A percentile compares a stretch with the other conserved stretches of the same genome.
phyloP scores from a whole-genome alignment of 2,329 filamentous ascomycete species.

The Cladophialophora exuberans region DNA sequence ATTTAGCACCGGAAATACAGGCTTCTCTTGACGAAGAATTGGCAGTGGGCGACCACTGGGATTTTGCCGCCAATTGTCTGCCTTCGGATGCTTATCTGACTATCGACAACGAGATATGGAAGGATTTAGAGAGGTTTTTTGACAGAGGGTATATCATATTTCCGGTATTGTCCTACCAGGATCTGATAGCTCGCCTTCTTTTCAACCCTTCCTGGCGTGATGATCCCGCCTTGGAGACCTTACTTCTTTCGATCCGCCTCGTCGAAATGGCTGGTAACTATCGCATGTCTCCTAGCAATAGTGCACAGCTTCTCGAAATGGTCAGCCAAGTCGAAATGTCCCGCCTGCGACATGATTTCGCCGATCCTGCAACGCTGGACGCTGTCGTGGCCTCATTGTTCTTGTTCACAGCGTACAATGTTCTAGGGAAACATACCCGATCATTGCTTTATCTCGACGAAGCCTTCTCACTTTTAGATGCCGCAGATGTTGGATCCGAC shows the following conservation, averaged over 20 bases:
- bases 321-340: slow-evolving; percentile 12
- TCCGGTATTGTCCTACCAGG: slow-evolving; percentile 11
- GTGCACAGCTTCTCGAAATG: background rate
- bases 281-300: slow-evolving; percentile 8
- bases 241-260: slow-evolving; percentile 5
- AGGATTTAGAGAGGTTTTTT: slow-evolving; percentile 12
- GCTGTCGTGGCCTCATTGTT: slow-evolving; percentile 12
- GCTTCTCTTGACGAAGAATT: background rate
- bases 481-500: background rate
- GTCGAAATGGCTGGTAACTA: slow-evolving; percentile 8
- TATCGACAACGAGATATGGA: slow-evolving; percentile 12
- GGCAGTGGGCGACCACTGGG: background rate
- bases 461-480: slow-evolving; percentile 12
- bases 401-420: slow-evolving; percentile 17
- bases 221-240: slow-evolving; percentile 5
- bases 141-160: slow-evolving; percentile 16
- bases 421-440: slow-evolving; percentile 17
- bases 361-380: slow-evolving; percentile 15
- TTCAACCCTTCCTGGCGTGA: slow-evolving; percentile 1
- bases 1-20: too few relatives aligned
- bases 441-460: slow-evolving; percentile 20
- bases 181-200: slow-evolving; percentile 5
- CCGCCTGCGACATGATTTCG: slow-evolving; percentile 16
- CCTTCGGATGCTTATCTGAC: background rate
- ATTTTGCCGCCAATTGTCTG: background rate